phyloP scores from a whole-genome alignment of 441 rosid species.

The Sinapis alba region DNA sequence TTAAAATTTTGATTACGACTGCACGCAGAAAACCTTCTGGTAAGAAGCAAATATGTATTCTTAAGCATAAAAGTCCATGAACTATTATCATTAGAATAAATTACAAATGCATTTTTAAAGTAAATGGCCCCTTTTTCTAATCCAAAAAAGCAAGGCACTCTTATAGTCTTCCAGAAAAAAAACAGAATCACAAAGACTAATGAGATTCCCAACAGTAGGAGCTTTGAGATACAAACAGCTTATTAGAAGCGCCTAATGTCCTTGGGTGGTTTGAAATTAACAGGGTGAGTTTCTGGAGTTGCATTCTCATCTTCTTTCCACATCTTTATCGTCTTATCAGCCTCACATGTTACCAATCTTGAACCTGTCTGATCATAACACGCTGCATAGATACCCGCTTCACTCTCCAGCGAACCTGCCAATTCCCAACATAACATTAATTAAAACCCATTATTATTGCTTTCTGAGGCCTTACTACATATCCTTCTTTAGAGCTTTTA shows the following conservation, averaged over 20 bases:
- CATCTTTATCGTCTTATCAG: conserved; percentile 98
- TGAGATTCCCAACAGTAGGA: background rate
- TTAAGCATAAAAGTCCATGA: background rate
- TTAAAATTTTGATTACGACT: no score
- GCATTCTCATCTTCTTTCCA: conserved; percentile 95
- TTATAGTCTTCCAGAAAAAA: background rate
- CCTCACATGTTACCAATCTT: conserved; percentile 82
- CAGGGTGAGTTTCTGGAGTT: conserved; percentile 90
- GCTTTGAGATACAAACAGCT: background rate
- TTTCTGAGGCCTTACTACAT: background rate
- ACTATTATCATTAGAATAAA: background rate
- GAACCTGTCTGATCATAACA: conserved; percentile 81
- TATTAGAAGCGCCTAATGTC: conserved; percentile 84
- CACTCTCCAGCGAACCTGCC: conserved; percentile 96
- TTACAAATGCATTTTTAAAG: conserved; percentile 14
- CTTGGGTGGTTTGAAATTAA: conserved; percentile 95
- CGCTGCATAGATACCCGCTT: conserved; percentile 91
- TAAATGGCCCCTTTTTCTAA: background rate
- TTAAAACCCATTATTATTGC: background rate
- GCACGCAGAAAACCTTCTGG: no score
- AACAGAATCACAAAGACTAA: background rate
- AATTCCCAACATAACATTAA: background rate
- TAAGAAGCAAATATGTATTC: background rate
- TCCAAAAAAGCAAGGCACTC: background rate
- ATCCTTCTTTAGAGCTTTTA: background rate